These are phyloP conservation scores for Polyporus arcularius DNA, from an alignment of 768 basidiomycete genomes.

Conservation along the genomic window DNA sequence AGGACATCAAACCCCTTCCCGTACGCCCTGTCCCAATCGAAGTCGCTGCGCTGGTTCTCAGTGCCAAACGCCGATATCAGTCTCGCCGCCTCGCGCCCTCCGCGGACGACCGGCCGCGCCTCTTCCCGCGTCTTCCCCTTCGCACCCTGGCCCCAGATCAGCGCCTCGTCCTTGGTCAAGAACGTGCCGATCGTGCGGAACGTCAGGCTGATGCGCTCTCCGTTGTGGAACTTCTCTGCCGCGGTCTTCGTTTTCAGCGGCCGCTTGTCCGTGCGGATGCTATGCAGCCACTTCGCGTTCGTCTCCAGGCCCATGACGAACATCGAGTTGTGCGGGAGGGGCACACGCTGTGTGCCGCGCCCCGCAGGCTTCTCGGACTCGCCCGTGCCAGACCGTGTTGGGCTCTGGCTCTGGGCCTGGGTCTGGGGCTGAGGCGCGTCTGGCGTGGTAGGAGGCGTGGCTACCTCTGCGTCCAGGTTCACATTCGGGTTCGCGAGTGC, in stretches of 20 bases:
- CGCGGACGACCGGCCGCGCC: conserved; percentile 56
- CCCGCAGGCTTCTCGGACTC: neutral
- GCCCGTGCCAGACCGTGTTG: neutral
- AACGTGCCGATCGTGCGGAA: conserved; percentile 82
- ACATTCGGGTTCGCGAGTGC: conserved; percentile 6
- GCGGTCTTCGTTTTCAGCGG: conserved; percentile 50
- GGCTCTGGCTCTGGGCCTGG: neutral
- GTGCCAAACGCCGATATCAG: conserved; percentile 68
- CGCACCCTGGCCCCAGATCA: conserved; percentile 77
- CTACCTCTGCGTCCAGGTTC: neutral
- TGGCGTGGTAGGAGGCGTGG: neutral
- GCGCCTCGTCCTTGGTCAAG: conserved; percentile 48
- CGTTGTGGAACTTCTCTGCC: conserved; percentile 55
- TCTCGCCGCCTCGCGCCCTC: conserved; percentile 46
- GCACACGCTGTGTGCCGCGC: conserved; percentile 53
- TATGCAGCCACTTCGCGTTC: conserved; percentile 75
- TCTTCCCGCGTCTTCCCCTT: conserved; percentile 57
- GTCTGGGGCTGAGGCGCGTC: neutral
- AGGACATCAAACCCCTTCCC: conserved; percentile 72
- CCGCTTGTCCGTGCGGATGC: conserved; percentile 77
- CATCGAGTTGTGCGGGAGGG: conserved; percentile 80
- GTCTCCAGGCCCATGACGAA: conserved; percentile 78
- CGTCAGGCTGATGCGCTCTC: conserved; percentile 76
- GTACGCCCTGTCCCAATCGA: conserved; percentile 69
- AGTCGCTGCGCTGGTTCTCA: conserved; percentile 70